Evolutionary conservation across 169 alveolate species (phyloP).

Genomic region (Cryptosporidium canis): DNA sequence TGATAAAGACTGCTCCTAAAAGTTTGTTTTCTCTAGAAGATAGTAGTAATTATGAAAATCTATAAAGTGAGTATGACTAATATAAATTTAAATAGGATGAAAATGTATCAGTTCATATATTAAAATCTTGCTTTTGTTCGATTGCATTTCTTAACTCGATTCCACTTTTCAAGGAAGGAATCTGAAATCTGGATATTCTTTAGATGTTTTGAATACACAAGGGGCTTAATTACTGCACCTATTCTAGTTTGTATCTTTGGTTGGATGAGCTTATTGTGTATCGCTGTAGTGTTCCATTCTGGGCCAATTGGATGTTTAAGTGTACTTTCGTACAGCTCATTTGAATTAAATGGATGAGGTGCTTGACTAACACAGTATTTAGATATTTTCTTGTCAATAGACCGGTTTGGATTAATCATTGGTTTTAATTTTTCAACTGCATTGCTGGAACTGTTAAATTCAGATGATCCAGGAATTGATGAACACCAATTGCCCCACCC

Average conservation of each 20-base stretch:
- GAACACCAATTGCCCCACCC: slow-evolving; percentile 72
- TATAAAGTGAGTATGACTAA: neutral
- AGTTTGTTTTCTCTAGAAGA: slow-evolving; percentile 47
- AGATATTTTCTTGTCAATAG: slow-evolving; percentile 72
- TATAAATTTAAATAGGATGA: neutral
- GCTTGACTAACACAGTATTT: slow-evolving; percentile 72
- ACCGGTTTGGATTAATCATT: slow-evolving; percentile 31
- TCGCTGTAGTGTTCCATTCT: slow-evolving; percentile 86
- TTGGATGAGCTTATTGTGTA: slow-evolving; percentile 82
- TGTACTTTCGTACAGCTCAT: slow-evolving; percentile 76
- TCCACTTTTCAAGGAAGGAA: slow-evolving; percentile 65
- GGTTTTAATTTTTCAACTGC: neutral
- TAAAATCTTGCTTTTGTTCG: slow-evolving; percentile 71
- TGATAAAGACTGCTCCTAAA: neutral
- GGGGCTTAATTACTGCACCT: slow-evolving; percentile 86
- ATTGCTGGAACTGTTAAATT: neutral
- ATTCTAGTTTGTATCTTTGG: slow-evolving; percentile 85
- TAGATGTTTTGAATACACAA: slow-evolving; percentile 72
- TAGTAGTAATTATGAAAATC: neutral
- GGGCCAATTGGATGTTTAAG: slow-evolving; percentile 79
- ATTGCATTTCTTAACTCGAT: slow-evolving; percentile 31
- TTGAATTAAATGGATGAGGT: slow-evolving; percentile 75
- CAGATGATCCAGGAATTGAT: neutral
- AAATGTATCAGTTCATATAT: neutral
- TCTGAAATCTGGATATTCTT: slow-evolving; percentile 47